Evolutionary conservation across 192 early-diverging fungal genomes (phyloP), one percentile per base, ranked within the genome.

Genomic region (Backusella mclennaniae): DNA sequence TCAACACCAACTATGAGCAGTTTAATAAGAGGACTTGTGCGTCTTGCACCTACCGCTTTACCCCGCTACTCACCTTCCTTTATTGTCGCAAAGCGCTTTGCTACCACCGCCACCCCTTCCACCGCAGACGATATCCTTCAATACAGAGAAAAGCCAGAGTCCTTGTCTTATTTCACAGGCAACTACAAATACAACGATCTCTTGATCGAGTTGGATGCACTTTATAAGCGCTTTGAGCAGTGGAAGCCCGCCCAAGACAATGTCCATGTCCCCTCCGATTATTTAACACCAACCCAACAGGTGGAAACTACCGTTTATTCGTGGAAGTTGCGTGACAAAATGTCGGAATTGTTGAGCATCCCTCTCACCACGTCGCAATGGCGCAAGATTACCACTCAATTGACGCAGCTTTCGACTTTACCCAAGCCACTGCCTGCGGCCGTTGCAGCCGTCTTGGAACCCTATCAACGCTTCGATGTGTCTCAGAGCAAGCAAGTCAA

Each of bases 151-250:
- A 87, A 89, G 41, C 93, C 93, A 17, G 81, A 79, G 35, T 90
- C 93, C 11, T 82, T 92, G 0, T 93, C 95, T 9, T 98, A 96
- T 84, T 98, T 98, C 77, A 96, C 95, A 36, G 91, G 92, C 0
- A 95, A 95, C 84, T 91, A 90, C 53, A 83, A 85, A 46, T 96
- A 93, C 86, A 91, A 91, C 79, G 88, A 92, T 38, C 80, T 92
- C n/a, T 71, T 97, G 9, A 89, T 92, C 36, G 86, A 87, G 2
- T 71, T 96, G 23, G 92, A 94, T 78, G 77, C 79, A 4, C 80
- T 92, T 36, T 82, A 87, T 68, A 79, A 85, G 41, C 73, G 83
- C 53, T 68, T 78, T 35, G 42, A 83, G 29, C 29, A 79, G 14
- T 71, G 67, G 67, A 80, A 80, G 26, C n/a, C 31, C n/a, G 33